Evolutionary conservation across 176 grass and related monocot genomes (phyloP).

Genomic region (Aegilops tauschii): DNA sequence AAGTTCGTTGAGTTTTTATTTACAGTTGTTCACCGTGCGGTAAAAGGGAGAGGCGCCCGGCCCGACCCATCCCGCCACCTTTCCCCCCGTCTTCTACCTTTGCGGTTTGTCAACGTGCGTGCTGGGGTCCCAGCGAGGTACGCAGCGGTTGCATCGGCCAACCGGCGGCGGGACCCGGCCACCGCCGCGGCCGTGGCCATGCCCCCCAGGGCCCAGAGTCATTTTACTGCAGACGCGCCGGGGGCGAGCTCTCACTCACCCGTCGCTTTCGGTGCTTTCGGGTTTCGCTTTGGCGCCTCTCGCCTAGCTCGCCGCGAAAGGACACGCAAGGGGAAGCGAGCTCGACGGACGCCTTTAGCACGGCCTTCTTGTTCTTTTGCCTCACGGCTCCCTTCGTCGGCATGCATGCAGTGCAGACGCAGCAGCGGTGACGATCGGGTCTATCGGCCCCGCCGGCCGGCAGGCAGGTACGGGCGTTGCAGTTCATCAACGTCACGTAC

Average conservation of each 20-base stretch:
- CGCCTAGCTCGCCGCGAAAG: background rate
- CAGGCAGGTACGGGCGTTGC: background rate
- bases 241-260: background rate
- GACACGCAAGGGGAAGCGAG: background rate
- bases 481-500: background rate
- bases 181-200: background rate
- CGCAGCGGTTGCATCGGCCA: too few relatives aligned
- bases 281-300: background rate
- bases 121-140: background rate
- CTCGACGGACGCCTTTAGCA: background rate
- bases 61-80: too few relatives aligned
- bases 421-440: background rate
- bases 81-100: background rate
- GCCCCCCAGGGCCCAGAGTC: background rate
- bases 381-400: background rate
- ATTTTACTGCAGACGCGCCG: background rate
- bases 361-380: background rate
- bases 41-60: background rate
- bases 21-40: background rate
- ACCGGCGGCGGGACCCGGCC: background rate
- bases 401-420: background rate
- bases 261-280: slow-evolving; percentile 27
- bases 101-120: background rate
- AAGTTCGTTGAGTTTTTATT: background rate
- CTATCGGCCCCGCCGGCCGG: background rate